These are phyloP conservation scores for Cunninghamia lanceolata DNA, from an alignment of 75 land plant genomes.

Conservation along the genomic window DNA sequence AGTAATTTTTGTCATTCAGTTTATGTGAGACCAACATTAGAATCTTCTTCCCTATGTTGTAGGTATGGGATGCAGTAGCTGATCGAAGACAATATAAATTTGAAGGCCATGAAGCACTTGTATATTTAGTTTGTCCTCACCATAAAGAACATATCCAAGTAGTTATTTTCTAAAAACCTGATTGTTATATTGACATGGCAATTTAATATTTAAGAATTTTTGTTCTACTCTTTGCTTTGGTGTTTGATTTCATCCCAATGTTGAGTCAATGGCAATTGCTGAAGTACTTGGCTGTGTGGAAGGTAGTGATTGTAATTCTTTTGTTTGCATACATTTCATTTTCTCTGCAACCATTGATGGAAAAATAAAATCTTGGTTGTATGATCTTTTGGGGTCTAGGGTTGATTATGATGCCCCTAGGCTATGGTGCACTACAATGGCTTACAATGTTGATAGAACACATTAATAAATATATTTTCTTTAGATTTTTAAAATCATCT, in stretches of 20 bases:
- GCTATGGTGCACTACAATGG: constrained; percentile 87
- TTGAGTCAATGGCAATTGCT: background rate
- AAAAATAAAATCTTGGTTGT: too few species aligned
- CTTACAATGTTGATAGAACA: constrained; percentile 87
- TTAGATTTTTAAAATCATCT: background rate
- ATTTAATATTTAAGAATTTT: background rate
- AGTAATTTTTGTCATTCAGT: background rate
- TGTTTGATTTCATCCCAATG: background rate
- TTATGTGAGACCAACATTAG: background rate
- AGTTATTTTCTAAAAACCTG: background rate
- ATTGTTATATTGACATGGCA: too few species aligned
- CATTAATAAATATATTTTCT: constrained; percentile 24
- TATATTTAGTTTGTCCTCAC: constrained; percentile 36
- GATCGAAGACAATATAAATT: constrained; percentile 30
- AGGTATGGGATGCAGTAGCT: constrained; percentile 37
- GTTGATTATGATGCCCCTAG: constrained; percentile 92
- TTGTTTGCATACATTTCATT: too few species aligned
- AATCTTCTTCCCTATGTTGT: background rate
- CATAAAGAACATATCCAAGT: constrained; percentile 39
- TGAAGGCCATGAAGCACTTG: constrained; percentile 34
- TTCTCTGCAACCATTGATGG: too few species aligned
- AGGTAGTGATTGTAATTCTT: constrained; percentile 2
- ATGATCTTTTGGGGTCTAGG: constrained; percentile 68
- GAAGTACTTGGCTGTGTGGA: background rate
- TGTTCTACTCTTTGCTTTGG: background rate